Evolutionary conservation across 352 stramenopile species (phyloP).

Genomic region (Globisporangium barbulae): DNA sequence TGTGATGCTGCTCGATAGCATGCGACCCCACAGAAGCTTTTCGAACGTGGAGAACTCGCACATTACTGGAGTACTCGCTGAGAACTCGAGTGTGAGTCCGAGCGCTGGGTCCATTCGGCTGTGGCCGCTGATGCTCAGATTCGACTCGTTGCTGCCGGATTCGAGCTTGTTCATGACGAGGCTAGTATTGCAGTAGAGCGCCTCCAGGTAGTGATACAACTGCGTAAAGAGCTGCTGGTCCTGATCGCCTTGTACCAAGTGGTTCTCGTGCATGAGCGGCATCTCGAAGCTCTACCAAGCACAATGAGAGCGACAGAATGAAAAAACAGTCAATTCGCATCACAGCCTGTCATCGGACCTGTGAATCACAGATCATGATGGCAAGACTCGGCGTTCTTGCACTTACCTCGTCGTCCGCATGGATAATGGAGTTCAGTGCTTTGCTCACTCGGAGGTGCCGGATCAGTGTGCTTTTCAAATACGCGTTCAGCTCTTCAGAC

Average conservation of each 20-base stretch:
- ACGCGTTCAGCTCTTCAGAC: neutral
- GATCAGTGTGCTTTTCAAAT: neutral
- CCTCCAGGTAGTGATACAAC: neutral
- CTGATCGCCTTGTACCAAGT: no score
- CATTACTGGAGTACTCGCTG: neutral
- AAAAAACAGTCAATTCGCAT: no score
- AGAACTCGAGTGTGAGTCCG: neutral
- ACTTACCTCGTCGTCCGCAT: no score
- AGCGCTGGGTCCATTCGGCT: neutral
- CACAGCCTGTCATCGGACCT: no score
- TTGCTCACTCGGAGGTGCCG: neutral
- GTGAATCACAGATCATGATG: no score
- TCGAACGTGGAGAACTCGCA: neutral
- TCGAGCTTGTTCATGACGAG: neutral
- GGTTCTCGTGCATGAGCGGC: no score
- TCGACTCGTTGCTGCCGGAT: neutral
- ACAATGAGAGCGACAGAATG: no score
- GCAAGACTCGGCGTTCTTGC: no score
- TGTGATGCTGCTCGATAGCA: neutral
- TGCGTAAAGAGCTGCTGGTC: neutral
- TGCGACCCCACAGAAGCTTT: neutral
- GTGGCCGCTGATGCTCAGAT: neutral
- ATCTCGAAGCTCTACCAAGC: no score
- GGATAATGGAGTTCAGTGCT: no score
- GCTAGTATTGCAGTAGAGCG: constrained; percentile 1